Evolutionary conservation across 305 asterid genomes (phyloP).

Genomic region (Fraxinus floribunda): DNA sequence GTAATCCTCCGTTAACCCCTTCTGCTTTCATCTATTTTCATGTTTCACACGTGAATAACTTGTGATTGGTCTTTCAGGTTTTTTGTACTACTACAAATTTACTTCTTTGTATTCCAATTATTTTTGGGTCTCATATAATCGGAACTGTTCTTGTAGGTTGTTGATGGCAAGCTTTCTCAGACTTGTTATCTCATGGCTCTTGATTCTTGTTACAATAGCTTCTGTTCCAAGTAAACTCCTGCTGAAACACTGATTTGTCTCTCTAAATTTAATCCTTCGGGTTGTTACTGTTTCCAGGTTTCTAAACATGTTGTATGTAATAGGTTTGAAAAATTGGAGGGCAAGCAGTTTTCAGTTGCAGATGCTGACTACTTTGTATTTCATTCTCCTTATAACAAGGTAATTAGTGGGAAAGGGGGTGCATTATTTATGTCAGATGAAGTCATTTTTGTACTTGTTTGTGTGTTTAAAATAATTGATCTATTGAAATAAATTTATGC

Average conservation of each 20-base stretch:
- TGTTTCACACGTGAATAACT: slow-evolving; percentile 5
- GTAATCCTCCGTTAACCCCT: slow-evolving; percentile 44
- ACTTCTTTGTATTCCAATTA: not conserved
- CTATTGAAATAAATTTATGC: not conserved
- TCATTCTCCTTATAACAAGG: slow-evolving; percentile 99
- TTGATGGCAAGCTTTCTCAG: slow-evolving; percentile 98
- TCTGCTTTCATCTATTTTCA: slow-evolving; percentile 12
- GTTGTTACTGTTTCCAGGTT: not conserved
- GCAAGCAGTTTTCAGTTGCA: slow-evolving; percentile 71
- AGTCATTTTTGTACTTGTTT: not conserved
- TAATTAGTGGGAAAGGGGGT: slow-evolving; percentile 27
- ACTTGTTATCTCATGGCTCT: slow-evolving; percentile 99
- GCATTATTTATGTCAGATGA: not conserved
- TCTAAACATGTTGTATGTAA: slow-evolving; percentile 23
- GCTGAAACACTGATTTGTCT: not conserved
- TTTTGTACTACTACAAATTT: not conserved
- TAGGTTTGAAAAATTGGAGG: slow-evolving; percentile 81
- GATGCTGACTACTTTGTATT: slow-evolving; percentile 85
- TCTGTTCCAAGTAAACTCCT: slow-evolving; percentile 61
- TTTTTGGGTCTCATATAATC: slow-evolving; percentile 16
- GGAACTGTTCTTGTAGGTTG: slow-evolving; percentile 57
- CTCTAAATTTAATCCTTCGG: not conserved
- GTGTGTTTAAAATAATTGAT: not conserved
- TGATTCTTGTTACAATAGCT: slow-evolving; percentile 82
- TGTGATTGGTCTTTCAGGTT: not conserved